These are phyloP conservation scores for Globisporangium alternatum DNA, from an alignment of 352 stramenopile genomes.

Conservation along the genomic window DNA sequence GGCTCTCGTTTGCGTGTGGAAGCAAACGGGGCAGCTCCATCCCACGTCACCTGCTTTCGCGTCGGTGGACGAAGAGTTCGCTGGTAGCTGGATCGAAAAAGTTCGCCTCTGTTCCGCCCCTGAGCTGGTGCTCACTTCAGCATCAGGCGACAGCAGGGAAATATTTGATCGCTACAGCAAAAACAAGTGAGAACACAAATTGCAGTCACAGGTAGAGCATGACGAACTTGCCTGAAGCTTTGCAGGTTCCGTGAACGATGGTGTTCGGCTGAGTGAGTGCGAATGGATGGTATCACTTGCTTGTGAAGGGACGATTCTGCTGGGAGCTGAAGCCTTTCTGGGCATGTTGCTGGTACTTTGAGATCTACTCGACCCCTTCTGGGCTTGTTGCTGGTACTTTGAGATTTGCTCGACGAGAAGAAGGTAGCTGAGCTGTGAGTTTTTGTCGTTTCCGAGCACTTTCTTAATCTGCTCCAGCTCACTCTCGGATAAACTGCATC, in stretches of 20 bases:
- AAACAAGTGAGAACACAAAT: background rate
- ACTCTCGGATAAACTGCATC: conserved; percentile 44
- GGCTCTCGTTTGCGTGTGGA: conserved; percentile 56
- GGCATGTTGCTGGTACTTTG: background rate
- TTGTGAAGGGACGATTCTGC: background rate
- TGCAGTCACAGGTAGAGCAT: background rate
- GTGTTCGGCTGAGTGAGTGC: background rate
- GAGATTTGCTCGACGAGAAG: conserved; percentile 47
- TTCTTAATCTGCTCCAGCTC: conserved; percentile 56
- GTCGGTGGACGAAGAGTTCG: background rate
- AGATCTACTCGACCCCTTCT: background rate
- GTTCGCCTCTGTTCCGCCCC: background rate
- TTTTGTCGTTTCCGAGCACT: conserved; percentile 39
- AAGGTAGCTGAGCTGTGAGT: conserved; percentile 49
- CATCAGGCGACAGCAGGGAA: conserved; percentile 12
- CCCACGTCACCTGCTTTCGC: background rate
- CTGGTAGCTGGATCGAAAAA: background rate
- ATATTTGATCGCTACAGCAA: conserved; percentile 2
- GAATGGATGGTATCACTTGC: background rate
- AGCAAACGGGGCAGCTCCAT: conserved; percentile 72
- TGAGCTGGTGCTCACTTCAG: background rate
- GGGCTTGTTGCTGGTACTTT: conserved; percentile 24
- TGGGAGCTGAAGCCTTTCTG: conserved; percentile 2
- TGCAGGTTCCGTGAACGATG: background rate
- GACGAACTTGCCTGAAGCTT: conserved; percentile 3